phyloP scores from a whole-genome alignment of 768 basidiomycete genomes.

The Rickenella mellea region DNA sequence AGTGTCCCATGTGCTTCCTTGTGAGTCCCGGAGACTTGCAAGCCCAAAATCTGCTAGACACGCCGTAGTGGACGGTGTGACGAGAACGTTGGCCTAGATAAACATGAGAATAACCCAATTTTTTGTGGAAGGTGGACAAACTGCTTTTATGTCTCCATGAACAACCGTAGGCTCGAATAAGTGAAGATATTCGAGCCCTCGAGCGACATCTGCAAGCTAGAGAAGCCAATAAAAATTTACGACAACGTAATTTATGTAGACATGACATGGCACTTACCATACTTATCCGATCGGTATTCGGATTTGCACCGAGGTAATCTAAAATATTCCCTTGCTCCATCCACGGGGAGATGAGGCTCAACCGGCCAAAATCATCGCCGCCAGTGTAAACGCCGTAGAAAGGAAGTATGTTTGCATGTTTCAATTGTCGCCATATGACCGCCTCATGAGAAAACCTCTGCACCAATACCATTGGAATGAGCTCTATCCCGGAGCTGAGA shows the following conservation, averaged over 20 bases:
- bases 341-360: slow-evolving; percentile 6
- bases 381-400: slow-evolving; percentile 8
- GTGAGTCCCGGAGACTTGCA: slow-evolving; percentile 7
- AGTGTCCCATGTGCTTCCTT: background rate
- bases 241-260: too few species aligned
- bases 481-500: too few species aligned
- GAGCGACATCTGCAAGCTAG: background rate
- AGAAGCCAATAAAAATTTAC: too few species aligned
- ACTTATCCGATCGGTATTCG: too few species aligned
- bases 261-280: too few species aligned
- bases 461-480: too few species aligned
- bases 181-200: background rate
- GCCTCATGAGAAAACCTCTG: too few species aligned
- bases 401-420: slow-evolving; percentile 13
- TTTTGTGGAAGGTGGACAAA: too few species aligned
- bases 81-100: slow-evolving; percentile 13
- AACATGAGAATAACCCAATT: too few species aligned
- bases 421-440: slow-evolving; percentile 12
- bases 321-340: slow-evolving; percentile 9
- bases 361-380: background rate
- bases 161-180: background rate
- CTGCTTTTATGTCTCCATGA: background rate
- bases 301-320: slow-evolving; percentile 4
- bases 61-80: slow-evolving; percentile 5
- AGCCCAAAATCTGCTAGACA: slow-evolving; percentile 13